phyloP scores from a whole-genome alignment of 176 grass and related monocot genomes.

The Rhynchospora pubera region DNA sequence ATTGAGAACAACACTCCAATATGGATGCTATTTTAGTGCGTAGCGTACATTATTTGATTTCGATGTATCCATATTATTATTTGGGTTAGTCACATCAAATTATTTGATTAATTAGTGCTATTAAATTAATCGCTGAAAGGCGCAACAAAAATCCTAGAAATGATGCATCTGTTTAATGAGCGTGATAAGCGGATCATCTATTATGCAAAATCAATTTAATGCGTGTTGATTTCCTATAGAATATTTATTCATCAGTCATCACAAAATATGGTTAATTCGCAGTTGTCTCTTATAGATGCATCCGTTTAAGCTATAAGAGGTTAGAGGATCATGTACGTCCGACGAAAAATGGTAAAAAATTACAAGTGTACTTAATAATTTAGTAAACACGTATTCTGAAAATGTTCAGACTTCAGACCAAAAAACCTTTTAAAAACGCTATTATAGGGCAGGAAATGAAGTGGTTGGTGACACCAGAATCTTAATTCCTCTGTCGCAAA shows the following conservation, averaged over 20 bases:
- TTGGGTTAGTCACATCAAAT: neutral
- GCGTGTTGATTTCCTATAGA: too few species aligned
- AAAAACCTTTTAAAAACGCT: neutral
- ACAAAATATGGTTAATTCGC: neutral
- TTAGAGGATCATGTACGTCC: neutral
- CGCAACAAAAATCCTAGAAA: too few species aligned
- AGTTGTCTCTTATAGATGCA: neutral
- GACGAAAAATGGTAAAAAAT: neutral
- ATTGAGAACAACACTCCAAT: neutral
- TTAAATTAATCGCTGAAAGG: too few species aligned
- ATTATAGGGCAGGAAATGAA: neutral
- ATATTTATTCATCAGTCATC: too few species aligned
- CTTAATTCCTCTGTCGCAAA: neutral
- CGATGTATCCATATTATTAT: neutral
- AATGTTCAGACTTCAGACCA: neutral
- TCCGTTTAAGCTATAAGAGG: neutral
- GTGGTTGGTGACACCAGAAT: neutral
- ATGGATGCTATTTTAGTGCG: neutral
- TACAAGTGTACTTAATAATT: neutral
- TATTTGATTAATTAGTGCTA: neutral
- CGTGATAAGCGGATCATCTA: too few species aligned
- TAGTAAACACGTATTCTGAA: neutral
- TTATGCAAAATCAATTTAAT: too few species aligned
- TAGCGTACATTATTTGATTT: neutral
- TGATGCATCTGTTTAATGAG: too few species aligned